Base-by-base conservation (phyloP, 345 rosid species). In the Heritiera littoralis region DNA sequence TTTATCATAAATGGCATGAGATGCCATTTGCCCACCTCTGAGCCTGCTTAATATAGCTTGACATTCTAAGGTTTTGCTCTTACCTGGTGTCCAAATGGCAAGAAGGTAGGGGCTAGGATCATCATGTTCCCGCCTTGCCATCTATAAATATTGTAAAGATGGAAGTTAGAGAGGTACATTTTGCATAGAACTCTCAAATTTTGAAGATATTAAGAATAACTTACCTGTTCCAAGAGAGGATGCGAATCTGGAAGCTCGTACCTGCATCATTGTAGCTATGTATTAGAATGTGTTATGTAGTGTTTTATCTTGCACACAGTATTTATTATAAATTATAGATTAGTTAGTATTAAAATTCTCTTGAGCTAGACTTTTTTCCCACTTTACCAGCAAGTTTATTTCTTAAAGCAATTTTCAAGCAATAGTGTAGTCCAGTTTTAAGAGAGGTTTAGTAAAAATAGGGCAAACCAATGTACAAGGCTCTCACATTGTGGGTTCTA, bases 31-130 rank as follows among this genome's bases (percentile, higher is more conserved):
- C 7, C 17, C 18, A 51, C 20, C 43, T 15, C 72, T 41, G 18
- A 28, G 11, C 61, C 32, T 66, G 51, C 51, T 63, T 54, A 51
- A 63, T 72, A 35, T 43, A 72, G 69, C 6, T 74, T n/a, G 74
- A 64, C 54, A 55, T 51, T 7, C 17, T 66, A 63, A 60, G 75
- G 54, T 70, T 75, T 67, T 58, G 64, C 79, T 52, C 86, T 86
- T 81, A 93, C 99, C 99, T 75, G 99, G 98, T 75, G 94, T 85
- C 99, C 99, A 95, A 83, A 93, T 90, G 43, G 97, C 98, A 60
- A 95, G 89, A 79, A 93, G 99, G 80, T 92, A 95, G 66, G 97
- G 99, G 80, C 96, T 91, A 74, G 93, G 98, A 65, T 95, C 99
- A 88, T 91, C 98, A 63, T 82, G 88, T 80, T 92, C 98, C 86